Conservation (phyloP, 2,329 filamentous ascomycete species). For the Hirsutella minnesotensis region DNA sequence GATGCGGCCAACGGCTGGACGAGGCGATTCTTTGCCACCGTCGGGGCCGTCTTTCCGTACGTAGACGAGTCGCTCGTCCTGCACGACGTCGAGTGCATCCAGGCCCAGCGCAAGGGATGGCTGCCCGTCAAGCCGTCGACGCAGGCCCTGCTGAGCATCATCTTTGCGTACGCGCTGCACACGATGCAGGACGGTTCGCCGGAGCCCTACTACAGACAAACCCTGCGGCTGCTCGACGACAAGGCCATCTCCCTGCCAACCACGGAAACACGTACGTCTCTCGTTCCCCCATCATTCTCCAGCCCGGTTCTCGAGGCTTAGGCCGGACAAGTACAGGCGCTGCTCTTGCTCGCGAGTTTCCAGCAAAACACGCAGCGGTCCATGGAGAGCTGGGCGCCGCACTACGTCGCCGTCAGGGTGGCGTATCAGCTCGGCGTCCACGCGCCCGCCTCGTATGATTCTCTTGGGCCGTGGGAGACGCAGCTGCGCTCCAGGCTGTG, state of each 20-base stretch:
- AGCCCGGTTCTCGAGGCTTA: not conserved
- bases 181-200: conserved; percentile 9
- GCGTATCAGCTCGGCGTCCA: conserved; percentile 22
- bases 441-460: conserved; percentile 14
- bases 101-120: conserved; percentile 1
- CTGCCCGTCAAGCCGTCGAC: conserved; percentile 4
- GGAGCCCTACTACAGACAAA: conserved; percentile 15
- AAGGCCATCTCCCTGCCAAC: conserved; percentile 12
- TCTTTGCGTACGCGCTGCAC: conserved; percentile 16
- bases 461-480: conserved; percentile 10
- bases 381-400: conserved; percentile 18
- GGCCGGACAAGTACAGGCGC: conserved; percentile 13
- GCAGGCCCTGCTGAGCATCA: conserved; percentile 14
- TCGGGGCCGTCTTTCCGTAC: conserved; percentile 16
- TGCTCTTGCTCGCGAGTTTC: conserved; percentile 19
- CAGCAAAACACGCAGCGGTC: conserved; percentile 22
- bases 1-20: conserved; percentile 10
- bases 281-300: not conserved
- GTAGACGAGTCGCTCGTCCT: conserved; percentile 11
- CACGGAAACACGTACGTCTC: conserved; percentile 8
- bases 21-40: conserved; percentile 14
- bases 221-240: conserved; percentile 13
- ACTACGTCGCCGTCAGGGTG: conserved; percentile 18
- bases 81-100: conserved; percentile 9
- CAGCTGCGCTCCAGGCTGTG: conserved; percentile 16